These are phyloP conservation scores for Xenoacremonium recifei DNA, from an alignment of 2,329 filamentous ascomycete species.

Conservation along the genomic window DNA sequence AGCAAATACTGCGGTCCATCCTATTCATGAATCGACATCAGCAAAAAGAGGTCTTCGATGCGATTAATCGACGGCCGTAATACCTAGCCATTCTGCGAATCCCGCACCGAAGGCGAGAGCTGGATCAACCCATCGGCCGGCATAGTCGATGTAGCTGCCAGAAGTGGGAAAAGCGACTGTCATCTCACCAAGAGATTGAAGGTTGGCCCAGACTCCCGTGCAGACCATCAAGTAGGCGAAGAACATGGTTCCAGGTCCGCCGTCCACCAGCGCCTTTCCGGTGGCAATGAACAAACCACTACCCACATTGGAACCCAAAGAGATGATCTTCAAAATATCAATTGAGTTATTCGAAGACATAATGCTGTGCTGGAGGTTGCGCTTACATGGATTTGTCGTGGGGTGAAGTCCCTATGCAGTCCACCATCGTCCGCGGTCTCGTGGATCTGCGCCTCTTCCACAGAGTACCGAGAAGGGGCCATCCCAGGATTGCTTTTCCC, in stretches of 20 bases:
- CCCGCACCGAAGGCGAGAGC: conserved; percentile 10
- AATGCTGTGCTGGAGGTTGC: not conserved
- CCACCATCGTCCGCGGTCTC: conserved; percentile 6
- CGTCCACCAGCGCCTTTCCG: conserved; percentile 7
- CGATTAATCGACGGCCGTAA: not conserved
- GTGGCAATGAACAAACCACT: conserved; percentile 9
- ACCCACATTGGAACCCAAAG: conserved; percentile 6
- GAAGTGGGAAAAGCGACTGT: conserved; percentile 6
- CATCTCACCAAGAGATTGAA: conserved; percentile 7
- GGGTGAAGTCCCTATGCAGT: conserved; percentile 19
- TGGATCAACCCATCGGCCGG: conserved; percentile 7
- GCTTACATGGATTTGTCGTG: conserved; percentile 18
- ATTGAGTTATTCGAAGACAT: not conserved
- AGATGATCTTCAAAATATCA: conserved; percentile 4
- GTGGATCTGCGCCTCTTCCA: not conserved
- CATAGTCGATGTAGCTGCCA: conserved; percentile 8
- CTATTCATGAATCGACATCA: no score
- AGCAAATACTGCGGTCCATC: conserved; percentile 8
- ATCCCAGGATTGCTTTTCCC: no score
- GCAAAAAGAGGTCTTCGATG: no score
- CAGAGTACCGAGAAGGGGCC: no score
- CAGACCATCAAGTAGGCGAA: conserved; percentile 6
- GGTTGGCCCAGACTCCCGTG: conserved; percentile 6
- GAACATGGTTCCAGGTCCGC: conserved; percentile 6
- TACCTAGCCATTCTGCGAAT: conserved; percentile 10